Base-by-base conservation (phyloP, 768 basidiomycete species). In the Phylloporus sp. region DNA sequence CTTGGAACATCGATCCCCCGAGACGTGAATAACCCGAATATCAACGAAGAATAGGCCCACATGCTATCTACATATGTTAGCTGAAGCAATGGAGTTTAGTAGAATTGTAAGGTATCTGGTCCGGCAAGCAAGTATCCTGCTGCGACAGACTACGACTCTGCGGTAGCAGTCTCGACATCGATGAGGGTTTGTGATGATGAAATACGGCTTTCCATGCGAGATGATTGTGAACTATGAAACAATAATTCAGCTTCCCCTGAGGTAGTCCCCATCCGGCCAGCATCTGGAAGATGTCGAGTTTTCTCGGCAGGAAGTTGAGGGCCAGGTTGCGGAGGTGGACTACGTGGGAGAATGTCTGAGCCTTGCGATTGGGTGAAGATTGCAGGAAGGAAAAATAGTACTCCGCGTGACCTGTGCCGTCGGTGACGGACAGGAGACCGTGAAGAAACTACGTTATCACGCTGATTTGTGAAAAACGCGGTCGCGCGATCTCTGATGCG, bases 331-430 rank as follows among this genome's bases (percentile, higher is more conserved):
- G 66, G 64, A 7, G 64, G 64, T 1, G 68, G 66, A 18, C 62
- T 67, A 17, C 64, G 64, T 43, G 56, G 57, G 44, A 54, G 38
- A 22, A 64, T 44, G 46, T 71, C 68, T 23, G 61, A 46, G 38
- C 52, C 56, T 35, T 63, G 65, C 13, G 68, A 62, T 9, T 79
- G 71, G 4, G 84, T 74, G 62, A 90, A 85, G 56, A 88, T 82
- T 27, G 87, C 85, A 18, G 89, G 89, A 40, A 91, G 74, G 73
- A 90, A 89, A 68, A 86, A 90, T 39, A 90, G 66, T 32, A 87
- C 78, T 27, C 84, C 81, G 32, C 81, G 76, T 38, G 76, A 75
- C 46, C 71, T 70, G 46, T 77, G 71, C 20, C 65, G 66, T 46
- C 78, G 67, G 37, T 71, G 64, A 38, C 77, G 75, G 36, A 75